Evolutionary conservation across 2,329 filamentous ascomycete genomes (phyloP), one percentile per base, ranked within the genome.

Genomic region (Colletotrichum sp.): DNA sequence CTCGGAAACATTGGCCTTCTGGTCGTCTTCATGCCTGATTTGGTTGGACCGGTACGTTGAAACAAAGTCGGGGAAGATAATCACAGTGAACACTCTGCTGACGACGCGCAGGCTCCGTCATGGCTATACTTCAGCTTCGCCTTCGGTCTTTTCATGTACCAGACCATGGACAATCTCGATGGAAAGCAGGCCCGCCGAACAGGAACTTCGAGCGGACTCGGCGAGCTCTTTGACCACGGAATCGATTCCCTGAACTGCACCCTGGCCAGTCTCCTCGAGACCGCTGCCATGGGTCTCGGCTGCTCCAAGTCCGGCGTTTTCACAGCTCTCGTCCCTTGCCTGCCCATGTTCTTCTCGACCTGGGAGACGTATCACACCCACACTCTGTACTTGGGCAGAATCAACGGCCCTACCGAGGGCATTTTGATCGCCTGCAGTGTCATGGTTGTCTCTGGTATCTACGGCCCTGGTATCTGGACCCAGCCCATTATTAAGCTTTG

Each of bases 341-440:
- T 99, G 60, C 95, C 97, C 76, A 99, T 99, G 97, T 99, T 98
- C 89, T 98, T 99, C 87, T 98, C 96, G 5, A 99, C 97, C 3
- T 99, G 97, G 97, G 97, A 99, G 87, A 99, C 97, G 1, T 99
- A 98, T 84, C 97, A 99, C 86, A 98, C 97, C 7, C 97, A 99
- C 84, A 99, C 97, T 0, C 88, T 99, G 7, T 99, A 98, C 85
- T 92, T 99, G 15, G 97, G 97, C 71, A 95, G 96, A 83, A 94
- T 99, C 91, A 99, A 99, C 84, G 97, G 97, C 1, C 97, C 97
- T 3, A 99, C 97, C 39, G 97, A 99, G 87, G 97, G 97, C 24
- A 88, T 99, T 39, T 93, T 99, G 68, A 93, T 99, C 78, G 97
- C 96, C 30, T 96, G 95, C 82, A 85, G 88, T 67, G 91, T 98